A percentile compares a stretch with the other conserved stretches of the same genome.
phyloP scores from a whole-genome alignment of 306 rosid genomes.

The Castanea sativa region DNA sequence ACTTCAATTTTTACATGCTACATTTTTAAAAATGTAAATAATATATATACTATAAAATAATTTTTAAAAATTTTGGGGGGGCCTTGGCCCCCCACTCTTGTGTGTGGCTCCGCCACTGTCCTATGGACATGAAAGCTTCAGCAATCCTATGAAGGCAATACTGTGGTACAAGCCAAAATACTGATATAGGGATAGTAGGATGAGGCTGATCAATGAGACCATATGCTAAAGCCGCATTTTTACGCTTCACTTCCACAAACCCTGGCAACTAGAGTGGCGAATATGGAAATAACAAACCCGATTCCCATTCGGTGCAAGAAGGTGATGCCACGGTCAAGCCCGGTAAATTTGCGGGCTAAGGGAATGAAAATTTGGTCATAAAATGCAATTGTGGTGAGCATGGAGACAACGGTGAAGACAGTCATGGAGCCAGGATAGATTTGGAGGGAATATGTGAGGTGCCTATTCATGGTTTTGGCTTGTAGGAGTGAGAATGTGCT shows the following conservation, averaged over 20 bases:
- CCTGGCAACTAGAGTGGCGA: constrained; percentile 78
- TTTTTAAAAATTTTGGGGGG: too few relatives aligned
- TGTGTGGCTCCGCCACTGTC: too few relatives aligned
- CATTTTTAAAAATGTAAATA: too few relatives aligned
- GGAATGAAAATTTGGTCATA: constrained; percentile 70
- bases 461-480: constrained; percentile 88
- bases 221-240: constrained; percentile 42
- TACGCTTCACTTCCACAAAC: constrained; percentile 64
- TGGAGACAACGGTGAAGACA: constrained; percentile 60
- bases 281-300: constrained; percentile 63
- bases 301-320: constrained; percentile 86
- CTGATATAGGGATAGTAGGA: constrained; percentile 63
- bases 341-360: constrained; percentile 63
- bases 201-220: constrained; percentile 45
- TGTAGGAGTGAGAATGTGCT: constrained; percentile 80
- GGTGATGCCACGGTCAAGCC: constrained; percentile 77
- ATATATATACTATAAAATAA: too few relatives aligned
- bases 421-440: constrained; percentile 94
- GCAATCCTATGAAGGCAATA: constrained; percentile 88
- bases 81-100: too few relatives aligned
- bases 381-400: constrained; percentile 69
- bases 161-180: constrained; percentile 89
- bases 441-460: constrained; percentile 51
- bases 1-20: too few relatives aligned
- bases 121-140: constrained; percentile 81